Evolutionary conservation across 768 basidiomycete genomes (phyloP).

Genomic region (Daedalea quercina): DNA sequence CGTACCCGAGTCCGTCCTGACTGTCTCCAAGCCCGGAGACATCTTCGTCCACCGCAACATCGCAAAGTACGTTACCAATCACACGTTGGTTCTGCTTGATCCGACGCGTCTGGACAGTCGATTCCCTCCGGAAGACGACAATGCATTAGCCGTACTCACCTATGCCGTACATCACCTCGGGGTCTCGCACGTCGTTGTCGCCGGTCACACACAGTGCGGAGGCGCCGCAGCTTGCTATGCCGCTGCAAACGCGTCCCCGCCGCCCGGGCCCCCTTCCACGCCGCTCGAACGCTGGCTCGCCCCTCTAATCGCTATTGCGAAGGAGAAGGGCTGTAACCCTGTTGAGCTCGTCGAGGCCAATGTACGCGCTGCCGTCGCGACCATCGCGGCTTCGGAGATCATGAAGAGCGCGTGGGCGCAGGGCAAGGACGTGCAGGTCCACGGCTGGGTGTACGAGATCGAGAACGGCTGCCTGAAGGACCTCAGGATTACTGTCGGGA

Average conservation of each 20-base stretch:
- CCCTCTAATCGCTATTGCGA: slow-evolving; percentile 52
- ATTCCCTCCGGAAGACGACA: slow-evolving; percentile 66
- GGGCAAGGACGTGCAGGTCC: slow-evolving; percentile 22
- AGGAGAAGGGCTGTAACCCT: slow-evolving; percentile 4
- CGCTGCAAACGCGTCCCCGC: slow-evolving; percentile 32
- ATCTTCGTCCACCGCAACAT: slow-evolving; percentile 85
- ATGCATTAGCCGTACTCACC: slow-evolving; percentile 60
- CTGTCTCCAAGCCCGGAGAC: slow-evolving; percentile 65
- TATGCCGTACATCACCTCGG: slow-evolving; percentile 69
- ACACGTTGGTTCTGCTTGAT: not conserved
- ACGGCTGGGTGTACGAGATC: slow-evolving; percentile 65
- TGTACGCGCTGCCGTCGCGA: slow-evolving; percentile 27
- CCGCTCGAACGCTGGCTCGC: slow-evolving; percentile 65
- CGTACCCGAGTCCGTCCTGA: slow-evolving; percentile 74
- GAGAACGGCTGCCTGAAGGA: slow-evolving; percentile 52
- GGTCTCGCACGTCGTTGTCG: slow-evolving; percentile 77
- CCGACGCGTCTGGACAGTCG: slow-evolving; percentile 39
- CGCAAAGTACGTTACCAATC: slow-evolving; percentile 61
- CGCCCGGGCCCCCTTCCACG: slow-evolving; percentile 20
- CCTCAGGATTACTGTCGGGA: slow-evolving; percentile 34
- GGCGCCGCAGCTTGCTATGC: slow-evolving; percentile 56
- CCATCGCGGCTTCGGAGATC: slow-evolving; percentile 16
- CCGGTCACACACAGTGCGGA: slow-evolving; percentile 81
- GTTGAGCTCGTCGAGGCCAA: slow-evolving; percentile 48
- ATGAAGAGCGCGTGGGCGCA: slow-evolving; percentile 22